phyloP scores from a whole-genome alignment of 768 basidiomycete species.

The Mrakia blollopis region DNA sequence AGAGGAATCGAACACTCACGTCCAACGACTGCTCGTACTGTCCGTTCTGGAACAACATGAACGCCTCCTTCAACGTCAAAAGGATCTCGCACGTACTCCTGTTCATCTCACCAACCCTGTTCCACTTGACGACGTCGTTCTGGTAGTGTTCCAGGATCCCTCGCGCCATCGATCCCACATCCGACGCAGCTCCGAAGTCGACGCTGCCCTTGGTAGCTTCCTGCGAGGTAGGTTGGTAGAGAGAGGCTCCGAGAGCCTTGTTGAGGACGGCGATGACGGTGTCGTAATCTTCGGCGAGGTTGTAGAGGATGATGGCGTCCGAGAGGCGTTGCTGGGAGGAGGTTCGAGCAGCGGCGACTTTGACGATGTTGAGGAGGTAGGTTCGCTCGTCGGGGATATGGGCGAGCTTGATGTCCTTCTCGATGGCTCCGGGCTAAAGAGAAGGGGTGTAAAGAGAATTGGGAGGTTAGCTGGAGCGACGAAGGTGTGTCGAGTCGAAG shows the following conservation, averaged over 20 bases:
- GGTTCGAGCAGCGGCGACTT: constrained; percentile 72
- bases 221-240: constrained; percentile 53
- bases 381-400: constrained; percentile 60
- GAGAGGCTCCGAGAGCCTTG: constrained; percentile 74
- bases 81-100: constrained; percentile 54
- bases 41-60: constrained; percentile 67
- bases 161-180: constrained; percentile 39
- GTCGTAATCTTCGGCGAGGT: constrained; percentile 83
- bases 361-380: constrained; percentile 76
- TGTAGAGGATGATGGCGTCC: constrained; percentile 92
- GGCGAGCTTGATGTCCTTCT: constrained; percentile 72
- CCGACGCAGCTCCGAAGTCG: constrained; percentile 62
- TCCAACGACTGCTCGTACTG: constrained; percentile 73
- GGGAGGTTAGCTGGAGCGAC: not conserved
- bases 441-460: not conserved
- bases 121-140: constrained; percentile 56
- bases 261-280: constrained; percentile 85
- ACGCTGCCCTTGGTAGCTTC: constrained; percentile 51
- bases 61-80: constrained; percentile 72
- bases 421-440: constrained; percentile 75
- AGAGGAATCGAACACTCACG: constrained; percentile 50
- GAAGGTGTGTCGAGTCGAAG: not conserved
- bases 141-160: constrained; percentile 70
- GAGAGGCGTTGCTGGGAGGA: constrained; percentile 75
- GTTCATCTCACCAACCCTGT: constrained; percentile 62